Conservation (phyloP, 768 basidiomycete genomes). For the Lentinula boryana region DNA sequence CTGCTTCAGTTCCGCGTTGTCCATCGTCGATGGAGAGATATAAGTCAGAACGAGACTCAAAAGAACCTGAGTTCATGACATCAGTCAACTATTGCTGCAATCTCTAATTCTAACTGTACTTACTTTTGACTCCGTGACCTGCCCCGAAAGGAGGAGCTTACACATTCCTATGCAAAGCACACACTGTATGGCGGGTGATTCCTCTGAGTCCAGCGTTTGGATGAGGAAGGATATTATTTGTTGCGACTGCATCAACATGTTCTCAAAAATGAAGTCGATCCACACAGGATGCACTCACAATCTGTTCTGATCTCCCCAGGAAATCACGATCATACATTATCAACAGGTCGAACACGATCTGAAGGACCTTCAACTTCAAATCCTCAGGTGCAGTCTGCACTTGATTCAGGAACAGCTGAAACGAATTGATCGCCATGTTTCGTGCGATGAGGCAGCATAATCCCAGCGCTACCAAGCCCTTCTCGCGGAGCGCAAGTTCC, state of each 20-base stretch:
- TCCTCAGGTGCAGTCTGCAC: slow-evolving; percentile 71
- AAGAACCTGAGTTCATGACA: slow-evolving; percentile 15
- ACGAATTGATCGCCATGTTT: slow-evolving; percentile 60
- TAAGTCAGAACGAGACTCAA: slow-evolving; percentile 50
- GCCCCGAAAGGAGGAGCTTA: slow-evolving; percentile 84
- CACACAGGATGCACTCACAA: slow-evolving; percentile 23
- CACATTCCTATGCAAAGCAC: slow-evolving; percentile 78
- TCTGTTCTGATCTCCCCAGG: slow-evolving; percentile 43
- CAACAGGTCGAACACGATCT: slow-evolving; percentile 85
- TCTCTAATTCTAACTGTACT: not conserved
- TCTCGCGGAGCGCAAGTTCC: slow-evolving; percentile 74
- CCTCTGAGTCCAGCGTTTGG: slow-evolving; percentile 54
- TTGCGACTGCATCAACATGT: slow-evolving; percentile 19
- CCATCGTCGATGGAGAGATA: slow-evolving; percentile 77
- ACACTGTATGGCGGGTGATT: slow-evolving; percentile 70
- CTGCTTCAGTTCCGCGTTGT: slow-evolving; percentile 84
- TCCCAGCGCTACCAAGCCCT: slow-evolving; percentile 74
- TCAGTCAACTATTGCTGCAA: not conserved
- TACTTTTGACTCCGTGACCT: slow-evolving; percentile 75
- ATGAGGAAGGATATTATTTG: slow-evolving; percentile 42
- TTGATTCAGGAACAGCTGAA: slow-evolving; percentile 84
- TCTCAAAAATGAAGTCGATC: not conserved
- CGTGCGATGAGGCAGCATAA: slow-evolving; percentile 81
- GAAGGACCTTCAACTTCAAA: slow-evolving; percentile 72
- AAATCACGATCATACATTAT: slow-evolving; percentile 86